Evolutionary conservation across 148 eudicot species (phyloP), one percentile per base, ranked within the genome.

Genomic region (Persicaria maculosa): DNA sequence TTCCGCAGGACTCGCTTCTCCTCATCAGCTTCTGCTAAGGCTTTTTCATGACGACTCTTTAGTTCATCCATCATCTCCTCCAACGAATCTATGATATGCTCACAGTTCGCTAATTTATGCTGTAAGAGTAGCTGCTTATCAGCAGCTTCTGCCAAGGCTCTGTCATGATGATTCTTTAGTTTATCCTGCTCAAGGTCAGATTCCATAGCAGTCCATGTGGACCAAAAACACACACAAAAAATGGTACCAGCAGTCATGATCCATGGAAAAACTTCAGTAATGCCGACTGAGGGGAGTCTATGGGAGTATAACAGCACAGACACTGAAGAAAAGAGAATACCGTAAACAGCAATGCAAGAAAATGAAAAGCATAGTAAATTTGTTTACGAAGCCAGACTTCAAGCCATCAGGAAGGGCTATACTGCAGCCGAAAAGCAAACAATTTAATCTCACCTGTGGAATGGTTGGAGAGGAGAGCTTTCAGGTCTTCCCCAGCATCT

Each of bases 1-100:
- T 46, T 36, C 77, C 72, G 80, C 47, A 81, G 22, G 22, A 61
- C 70, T 47, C 36, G 19, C 48, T 71, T 84, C 77, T 74, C 76
- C 65, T 77, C 74, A 77, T 64, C 54, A 74, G 84, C 79, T 62
- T 84, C 77, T 75, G 77, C 72, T 61, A 20, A 71, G 31, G 79
- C 55, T 50, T 76, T 67, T 64, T 79, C 74, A 58, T 75, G 62
- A 74, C 79, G 75, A 20, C 16, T 46, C 74, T 70, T 79, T 54
- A 77, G 62, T 8, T 44, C 36, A 72, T 77, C 74, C 65, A 83
- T 8, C 68, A 73, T 80, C 22, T 78, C 86, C 65, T 76, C 75
- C 75, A 83, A 74, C 19, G 72, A 77, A 62, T 78, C 80, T 47
- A 83, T 44, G 47, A 77, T 77, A 36, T 74, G 69, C 72, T 68